Evolutionary conservation across 345 rosid species (phyloP).

Genomic region (Salix dunnii): DNA sequence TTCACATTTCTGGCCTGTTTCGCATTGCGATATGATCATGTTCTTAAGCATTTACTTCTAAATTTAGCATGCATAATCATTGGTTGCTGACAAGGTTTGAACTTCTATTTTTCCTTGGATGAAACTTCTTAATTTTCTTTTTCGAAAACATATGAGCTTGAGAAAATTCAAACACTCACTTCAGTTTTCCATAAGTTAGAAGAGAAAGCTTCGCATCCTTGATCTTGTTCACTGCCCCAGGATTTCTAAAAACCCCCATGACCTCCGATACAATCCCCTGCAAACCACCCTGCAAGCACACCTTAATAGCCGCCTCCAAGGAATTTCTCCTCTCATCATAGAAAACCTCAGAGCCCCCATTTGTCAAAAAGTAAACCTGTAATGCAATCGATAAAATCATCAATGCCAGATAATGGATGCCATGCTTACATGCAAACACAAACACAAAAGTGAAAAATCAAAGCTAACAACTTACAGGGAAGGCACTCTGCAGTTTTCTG

Average conservation of each 20-base stretch:
- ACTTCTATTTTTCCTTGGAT: not conserved
- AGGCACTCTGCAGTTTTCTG: constrained; percentile 58
- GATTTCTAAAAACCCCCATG: constrained; percentile 72
- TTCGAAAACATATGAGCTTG: not conserved
- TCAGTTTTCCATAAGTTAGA: constrained; percentile 79
- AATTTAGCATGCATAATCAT: not conserved
- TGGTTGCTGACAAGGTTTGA: not conserved
- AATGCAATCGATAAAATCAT: not conserved
- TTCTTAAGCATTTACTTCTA: too few relatives aligned
- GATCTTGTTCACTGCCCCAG: constrained; percentile 62
- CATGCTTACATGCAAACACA: not conserved
- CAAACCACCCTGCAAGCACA: constrained; percentile 71
- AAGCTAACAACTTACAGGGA: constrained; percentile 55
- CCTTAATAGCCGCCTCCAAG: constrained; percentile 72
- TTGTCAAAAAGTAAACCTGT: constrained; percentile 83
- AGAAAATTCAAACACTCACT: constrained; percentile 30
- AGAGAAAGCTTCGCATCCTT: constrained; percentile 81
- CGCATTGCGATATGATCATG: too few relatives aligned
- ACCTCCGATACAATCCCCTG: constrained; percentile 87
- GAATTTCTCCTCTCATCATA: constrained; percentile 75
- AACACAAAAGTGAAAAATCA: not conserved
- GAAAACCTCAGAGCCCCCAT: constrained; percentile 55
- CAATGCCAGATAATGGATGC: not conserved
- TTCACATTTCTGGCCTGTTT: not conserved
- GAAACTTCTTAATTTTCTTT: not conserved